These are phyloP conservation scores for Fusarium mundagurra DNA, from an alignment of 2,329 filamentous ascomycete species.

Conservation along the genomic window DNA sequence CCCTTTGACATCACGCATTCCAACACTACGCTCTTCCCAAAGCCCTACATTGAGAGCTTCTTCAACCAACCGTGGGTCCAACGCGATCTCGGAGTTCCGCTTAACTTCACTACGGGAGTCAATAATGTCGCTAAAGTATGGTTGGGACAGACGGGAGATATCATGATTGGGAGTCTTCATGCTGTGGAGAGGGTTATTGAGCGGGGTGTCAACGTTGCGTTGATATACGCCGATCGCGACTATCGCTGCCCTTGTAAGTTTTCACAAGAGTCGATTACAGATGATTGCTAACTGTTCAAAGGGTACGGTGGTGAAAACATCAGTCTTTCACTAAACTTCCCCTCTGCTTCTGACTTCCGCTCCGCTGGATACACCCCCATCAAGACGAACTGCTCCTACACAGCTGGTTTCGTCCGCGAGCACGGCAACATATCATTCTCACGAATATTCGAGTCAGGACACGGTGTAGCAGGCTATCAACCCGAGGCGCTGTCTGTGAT, in stretches of 20 bases:
- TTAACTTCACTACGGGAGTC: conserved; percentile 61
- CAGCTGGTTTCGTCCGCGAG: conserved; percentile 77
- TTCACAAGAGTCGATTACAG: accelerated
- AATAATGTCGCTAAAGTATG: conserved; percentile 55
- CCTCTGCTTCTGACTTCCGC: conserved; percentile 63
- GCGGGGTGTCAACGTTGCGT: conserved; percentile 70
- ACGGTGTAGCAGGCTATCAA: conserved; percentile 68
- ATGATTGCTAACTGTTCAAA: not conserved
- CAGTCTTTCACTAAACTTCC: conserved; percentile 65
- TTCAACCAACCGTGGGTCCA: conserved; percentile 68
- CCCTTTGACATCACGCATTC: conserved; percentile 69
- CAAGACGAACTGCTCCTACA: conserved; percentile 69
- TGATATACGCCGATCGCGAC: conserved; percentile 73
- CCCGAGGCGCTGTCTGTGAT: conserved; percentile 63
- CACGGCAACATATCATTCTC: conserved; percentile 76
- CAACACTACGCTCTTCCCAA: conserved; percentile 66
- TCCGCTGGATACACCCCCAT: conserved; percentile 75
- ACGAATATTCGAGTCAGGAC: conserved; percentile 70
- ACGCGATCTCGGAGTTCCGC: conserved; percentile 66
- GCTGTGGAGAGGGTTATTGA: conserved; percentile 67
- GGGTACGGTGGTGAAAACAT: conserved; percentile 69
- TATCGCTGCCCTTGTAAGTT: conserved; percentile 68
- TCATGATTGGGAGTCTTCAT: conserved; percentile 51
- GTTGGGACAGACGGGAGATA: conserved; percentile 69
- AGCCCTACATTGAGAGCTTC: conserved; percentile 67